Evolutionary conservation across 306 rosid genomes (phyloP).

Genomic region (Sophora flavescens): DNA sequence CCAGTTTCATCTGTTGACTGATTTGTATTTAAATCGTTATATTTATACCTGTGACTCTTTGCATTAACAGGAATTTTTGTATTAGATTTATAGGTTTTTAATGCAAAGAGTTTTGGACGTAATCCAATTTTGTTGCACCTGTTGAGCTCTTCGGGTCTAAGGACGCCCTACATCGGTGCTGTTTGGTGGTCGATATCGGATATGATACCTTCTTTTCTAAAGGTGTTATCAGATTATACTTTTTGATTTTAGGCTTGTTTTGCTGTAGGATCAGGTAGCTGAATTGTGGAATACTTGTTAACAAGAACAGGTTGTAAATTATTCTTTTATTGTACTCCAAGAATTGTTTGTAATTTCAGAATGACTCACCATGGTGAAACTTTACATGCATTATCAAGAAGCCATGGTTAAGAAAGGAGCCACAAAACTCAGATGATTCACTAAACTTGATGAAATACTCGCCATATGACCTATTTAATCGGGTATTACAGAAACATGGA

Average conservation of each 20-base stretch:
- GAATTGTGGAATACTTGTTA: background rate
- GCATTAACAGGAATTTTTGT: background rate
- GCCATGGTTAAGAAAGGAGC: too few species aligned
- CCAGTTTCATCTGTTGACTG: constrained; percentile 52
- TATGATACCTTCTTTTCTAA: constrained; percentile 3
- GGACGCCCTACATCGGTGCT: background rate
- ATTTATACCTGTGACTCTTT: constrained; percentile 39
- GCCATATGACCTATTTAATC: too few species aligned
- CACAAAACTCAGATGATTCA: too few species aligned
- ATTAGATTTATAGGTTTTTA: background rate
- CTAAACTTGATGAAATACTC: too few species aligned
- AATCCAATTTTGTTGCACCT: background rate
- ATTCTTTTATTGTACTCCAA: background rate
- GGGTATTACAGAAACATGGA: background rate
- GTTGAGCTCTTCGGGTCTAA: background rate
- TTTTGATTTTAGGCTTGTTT: background rate
- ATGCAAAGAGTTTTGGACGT: background rate
- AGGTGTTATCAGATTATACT: background rate
- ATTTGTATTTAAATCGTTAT: constrained; percentile 35
- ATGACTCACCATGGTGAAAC: background rate
- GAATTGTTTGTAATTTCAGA: background rate
- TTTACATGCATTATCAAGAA: background rate
- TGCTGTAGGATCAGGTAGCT: background rate
- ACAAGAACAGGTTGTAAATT: background rate
- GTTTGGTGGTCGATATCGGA: background rate